Evolutionary conservation across 169 alveolate species (phyloP), one percentile per base, ranked within the genome.

Genomic region (Miamiensis avidus): DNA sequence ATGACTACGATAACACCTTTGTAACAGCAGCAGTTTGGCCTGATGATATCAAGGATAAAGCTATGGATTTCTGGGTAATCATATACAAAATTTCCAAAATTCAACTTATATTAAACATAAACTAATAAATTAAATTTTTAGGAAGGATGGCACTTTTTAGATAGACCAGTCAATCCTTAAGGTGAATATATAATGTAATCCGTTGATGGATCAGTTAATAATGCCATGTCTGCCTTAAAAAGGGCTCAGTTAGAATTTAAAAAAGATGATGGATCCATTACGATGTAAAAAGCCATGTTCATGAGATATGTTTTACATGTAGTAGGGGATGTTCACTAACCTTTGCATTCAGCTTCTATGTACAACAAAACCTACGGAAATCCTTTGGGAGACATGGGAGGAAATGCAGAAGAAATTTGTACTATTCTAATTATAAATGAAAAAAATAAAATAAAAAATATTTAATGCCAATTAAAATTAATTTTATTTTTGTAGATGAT

Each of bases 271-370:
- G 65, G 77, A 20, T 32, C 76, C 27, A 49, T 78, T 0, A 25
- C 34, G 0, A 32, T 72, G 25, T 34, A 76, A 26, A 49, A 30
- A 65, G 82, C 94, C 0, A 74, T 82, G 26, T 85, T 88, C 73
- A 78, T 95, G 81, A 90, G 98, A 75, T 88, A 89, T 73, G 87
- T 96, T 75, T 88, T 96, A 26, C 98, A 96, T 90, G 81, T 94
- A 30, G 91, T 93, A 77, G 98, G 98, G 20, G 98, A 96, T 89
- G 73, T 93, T 1, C 98, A 96, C 81, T 93, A 96, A 78, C 98
- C 98, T 25, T 88, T 96, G 69, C 98, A 96, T 81, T 34, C 85
- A 27, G 65, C 89, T 29, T 82, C 85, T 11, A 83, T 91, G 73
- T 93, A 33, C 82, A 83, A 94, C 75, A 79, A 81, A 49, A 69